phyloP scores from a whole-genome alignment of 495 filamentous ascomycete species.

The Aspergillus bertholletiae region DNA sequence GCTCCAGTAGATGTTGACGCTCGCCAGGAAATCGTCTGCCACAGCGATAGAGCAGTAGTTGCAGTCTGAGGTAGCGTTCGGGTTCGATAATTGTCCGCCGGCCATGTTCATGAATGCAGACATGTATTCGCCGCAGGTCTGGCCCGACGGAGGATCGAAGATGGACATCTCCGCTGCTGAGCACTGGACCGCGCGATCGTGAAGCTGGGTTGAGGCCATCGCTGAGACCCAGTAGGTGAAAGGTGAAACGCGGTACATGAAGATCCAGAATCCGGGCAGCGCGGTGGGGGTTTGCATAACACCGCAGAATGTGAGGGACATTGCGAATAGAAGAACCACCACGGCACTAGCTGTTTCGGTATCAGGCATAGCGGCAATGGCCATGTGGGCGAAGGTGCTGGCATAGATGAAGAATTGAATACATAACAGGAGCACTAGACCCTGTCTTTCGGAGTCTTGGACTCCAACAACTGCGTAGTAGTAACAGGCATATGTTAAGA shows the following conservation, averaged over 20 bases:
- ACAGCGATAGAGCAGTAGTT: constrained; percentile 36
- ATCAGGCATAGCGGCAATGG: constrained; percentile 52
- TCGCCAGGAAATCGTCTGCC: constrained; percentile 38
- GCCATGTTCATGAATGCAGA: constrained; percentile 20
- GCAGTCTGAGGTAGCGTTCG: constrained; percentile 31
- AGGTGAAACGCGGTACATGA: constrained; percentile 64
- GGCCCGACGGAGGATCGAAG: constrained; percentile 46
- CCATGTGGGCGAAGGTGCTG: constrained; percentile 51
- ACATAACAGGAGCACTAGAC: constrained; percentile 48
- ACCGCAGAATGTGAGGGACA: constrained; percentile 53
- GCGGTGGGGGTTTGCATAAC: constrained; percentile 58
- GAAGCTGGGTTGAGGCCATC: constrained; percentile 40
- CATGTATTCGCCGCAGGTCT: constrained; percentile 49
- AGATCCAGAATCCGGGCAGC: constrained; percentile 67
- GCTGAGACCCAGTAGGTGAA: constrained; percentile 46
- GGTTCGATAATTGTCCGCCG: constrained; percentile 36
- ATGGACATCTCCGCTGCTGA: constrained; percentile 49
- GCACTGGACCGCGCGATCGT: constrained; percentile 52
- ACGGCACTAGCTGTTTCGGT: constrained; percentile 52
- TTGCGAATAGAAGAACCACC: constrained; percentile 53
- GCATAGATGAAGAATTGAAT: constrained; percentile 48
- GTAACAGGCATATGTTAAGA: constrained; percentile 44
- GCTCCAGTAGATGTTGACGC: constrained; percentile 33
- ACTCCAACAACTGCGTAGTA: constrained; percentile 45
- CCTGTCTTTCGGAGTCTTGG: constrained; percentile 40